Evolutionary conservation across 768 basidiomycete genomes (phyloP).

Genomic region (Dioszegia crocea): DNA sequence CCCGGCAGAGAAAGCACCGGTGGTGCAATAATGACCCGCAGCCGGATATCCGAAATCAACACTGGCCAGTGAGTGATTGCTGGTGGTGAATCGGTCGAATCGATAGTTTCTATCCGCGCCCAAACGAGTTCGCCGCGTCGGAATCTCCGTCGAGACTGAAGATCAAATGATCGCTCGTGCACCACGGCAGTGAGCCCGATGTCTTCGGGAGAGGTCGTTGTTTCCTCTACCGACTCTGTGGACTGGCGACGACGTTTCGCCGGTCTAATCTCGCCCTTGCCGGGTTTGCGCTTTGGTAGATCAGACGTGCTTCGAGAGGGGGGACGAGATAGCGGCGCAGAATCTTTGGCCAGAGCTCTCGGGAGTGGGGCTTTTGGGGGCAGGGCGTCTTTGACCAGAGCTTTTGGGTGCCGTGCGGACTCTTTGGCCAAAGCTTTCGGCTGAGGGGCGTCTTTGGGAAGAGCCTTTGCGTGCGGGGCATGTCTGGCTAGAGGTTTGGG

Average conservation of each 20-base stretch:
- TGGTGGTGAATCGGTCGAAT: conserved; percentile 11
- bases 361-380: conserved; percentile 6
- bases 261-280: background rate
- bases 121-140: conserved; percentile 37
- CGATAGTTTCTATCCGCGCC: conserved; percentile 25
- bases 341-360: background rate
- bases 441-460: no score
- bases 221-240: conserved; percentile 1
- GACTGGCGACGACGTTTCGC: conserved; percentile 15
- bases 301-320: no score
- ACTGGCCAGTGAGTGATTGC: conserved; percentile 42
- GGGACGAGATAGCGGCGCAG: no score
- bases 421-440: no score
- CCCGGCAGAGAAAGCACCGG: background rate
- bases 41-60: conserved; percentile 19
- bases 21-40: background rate
- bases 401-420: background rate
- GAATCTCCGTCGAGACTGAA: conserved; percentile 28
- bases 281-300: no score
- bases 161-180: conserved; percentile 25
- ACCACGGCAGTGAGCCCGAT: conserved; percentile 18
- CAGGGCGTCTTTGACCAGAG: background rate
- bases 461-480: no score
- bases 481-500: no score
- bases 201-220: conserved; percentile 6